These are phyloP conservation scores for Gossypium davidsonii DNA, from an alignment of 441 rosid species.

Conservation along the genomic window DNA sequence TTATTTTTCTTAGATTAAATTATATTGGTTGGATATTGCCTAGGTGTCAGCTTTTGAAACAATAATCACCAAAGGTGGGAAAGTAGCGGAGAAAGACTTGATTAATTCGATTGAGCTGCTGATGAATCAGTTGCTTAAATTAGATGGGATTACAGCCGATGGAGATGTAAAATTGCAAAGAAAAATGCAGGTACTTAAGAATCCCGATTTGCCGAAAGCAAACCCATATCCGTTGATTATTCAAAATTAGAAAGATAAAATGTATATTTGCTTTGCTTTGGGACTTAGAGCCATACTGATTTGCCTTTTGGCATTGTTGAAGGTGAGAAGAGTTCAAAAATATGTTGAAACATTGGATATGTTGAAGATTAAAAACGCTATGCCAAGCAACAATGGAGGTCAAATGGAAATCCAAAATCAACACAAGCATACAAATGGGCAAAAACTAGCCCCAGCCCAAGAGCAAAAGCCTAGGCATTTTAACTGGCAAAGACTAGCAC, in stretches of 20 bases:
- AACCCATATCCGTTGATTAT: not conserved
- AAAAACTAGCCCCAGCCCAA: conserved; percentile 39
- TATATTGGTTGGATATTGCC: conserved; percentile 17
- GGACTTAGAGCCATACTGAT: not conserved
- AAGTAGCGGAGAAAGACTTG: conserved; percentile 65
- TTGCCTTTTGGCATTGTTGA: conserved; percentile 5
- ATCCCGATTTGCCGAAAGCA: not conserved
- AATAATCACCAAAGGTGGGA: conserved; percentile 59
- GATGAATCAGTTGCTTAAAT: conserved; percentile 87
- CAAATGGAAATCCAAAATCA: conserved; percentile 25
- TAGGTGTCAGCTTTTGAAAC: conserved; percentile 80
- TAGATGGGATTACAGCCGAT: conserved; percentile 74
- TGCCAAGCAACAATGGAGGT: conserved; percentile 38
- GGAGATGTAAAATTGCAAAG: conserved; percentile 89
- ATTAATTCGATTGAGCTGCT: conserved; percentile 56
- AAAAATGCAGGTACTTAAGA: conserved; percentile 69
- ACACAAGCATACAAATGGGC: conserved; percentile 38
- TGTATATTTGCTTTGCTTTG: not conserved
- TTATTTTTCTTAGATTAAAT: not conserved
- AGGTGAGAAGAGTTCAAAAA: conserved; percentile 92
- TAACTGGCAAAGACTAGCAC: conserved; percentile 29
- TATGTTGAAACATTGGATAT: conserved; percentile 79
- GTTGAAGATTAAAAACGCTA: conserved; percentile 72
- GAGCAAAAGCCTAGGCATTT: conserved; percentile 32
- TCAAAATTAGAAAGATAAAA: not conserved